phyloP scores from a whole-genome alignment of 1,284 basidiomycete genomes.

The Coniophora puteana region DNA sequence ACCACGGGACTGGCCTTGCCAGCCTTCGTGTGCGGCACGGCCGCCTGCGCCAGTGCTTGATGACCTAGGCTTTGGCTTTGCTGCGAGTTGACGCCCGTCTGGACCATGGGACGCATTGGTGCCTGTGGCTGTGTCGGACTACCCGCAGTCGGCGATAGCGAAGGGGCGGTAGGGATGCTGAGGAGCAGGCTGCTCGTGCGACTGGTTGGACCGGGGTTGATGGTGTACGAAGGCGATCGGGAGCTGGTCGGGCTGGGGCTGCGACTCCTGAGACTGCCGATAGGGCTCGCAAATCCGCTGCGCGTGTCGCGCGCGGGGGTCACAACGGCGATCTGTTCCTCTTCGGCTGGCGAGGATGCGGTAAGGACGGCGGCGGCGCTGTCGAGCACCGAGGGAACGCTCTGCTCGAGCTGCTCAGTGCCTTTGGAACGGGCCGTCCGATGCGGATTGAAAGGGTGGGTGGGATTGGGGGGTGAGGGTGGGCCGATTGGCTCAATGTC shows the following conservation, averaged over 20 bases:
- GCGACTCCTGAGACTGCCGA: slow-evolving; percentile 63
- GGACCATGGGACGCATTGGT: slow-evolving; percentile 18
- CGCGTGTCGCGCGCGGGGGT: slow-evolving; percentile 43
- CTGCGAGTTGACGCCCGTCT: slow-evolving; percentile 14
- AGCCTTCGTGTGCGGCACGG: background rate
- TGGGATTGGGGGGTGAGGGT: slow-evolving; percentile 39
- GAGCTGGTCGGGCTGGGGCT: slow-evolving; percentile 43
- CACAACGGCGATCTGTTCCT: slow-evolving; percentile 55
- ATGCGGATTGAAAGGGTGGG: slow-evolving; percentile 57
- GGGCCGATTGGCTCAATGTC: slow-evolving; percentile 68
- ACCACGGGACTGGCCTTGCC: slow-evolving; percentile 22
- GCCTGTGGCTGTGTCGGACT: too few species aligned
- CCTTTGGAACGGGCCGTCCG: slow-evolving; percentile 65
- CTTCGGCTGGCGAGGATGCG: slow-evolving; percentile 34
- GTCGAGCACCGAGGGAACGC: slow-evolving; percentile 74
- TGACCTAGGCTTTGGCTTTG: slow-evolving; percentile 10
- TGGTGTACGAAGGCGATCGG: slow-evolving; percentile 28
- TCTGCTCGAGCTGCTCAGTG: slow-evolving; percentile 67
- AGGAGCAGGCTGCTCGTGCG: slow-evolving; percentile 46
- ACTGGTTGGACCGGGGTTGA: too few species aligned
- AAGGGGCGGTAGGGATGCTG: slow-evolving; percentile 36
- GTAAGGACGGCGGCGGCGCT: slow-evolving; percentile 65
- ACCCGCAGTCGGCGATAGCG: slow-evolving; percentile 18
- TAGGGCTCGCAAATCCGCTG: slow-evolving; percentile 63
- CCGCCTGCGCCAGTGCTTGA: slow-evolving; percentile 5